Percentiles rank a stretch among this genome's conserved stretches.
Conservation (phyloP, 176 grass and related monocot species). For the Ananas comosus region DNA sequence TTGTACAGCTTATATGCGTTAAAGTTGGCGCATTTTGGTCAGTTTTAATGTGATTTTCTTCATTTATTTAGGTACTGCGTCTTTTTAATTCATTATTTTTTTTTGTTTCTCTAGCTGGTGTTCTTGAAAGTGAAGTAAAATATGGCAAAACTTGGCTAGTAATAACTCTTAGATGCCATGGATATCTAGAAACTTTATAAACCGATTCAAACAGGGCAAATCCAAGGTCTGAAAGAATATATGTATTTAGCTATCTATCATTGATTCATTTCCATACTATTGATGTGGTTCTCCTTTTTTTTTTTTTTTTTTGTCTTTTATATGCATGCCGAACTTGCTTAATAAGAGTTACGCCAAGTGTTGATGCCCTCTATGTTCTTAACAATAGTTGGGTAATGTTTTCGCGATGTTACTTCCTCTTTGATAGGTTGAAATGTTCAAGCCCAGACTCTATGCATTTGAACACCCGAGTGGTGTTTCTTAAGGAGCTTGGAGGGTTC, state of each 20-base stretch:
- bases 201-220: not conserved
- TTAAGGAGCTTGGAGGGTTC: too few relatives aligned
- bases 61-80: not conserved
- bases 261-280: not conserved
- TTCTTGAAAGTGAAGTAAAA: not conserved
- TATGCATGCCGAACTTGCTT: too few relatives aligned
- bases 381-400: too few relatives aligned
- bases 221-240: not conserved
- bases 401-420: too few relatives aligned
- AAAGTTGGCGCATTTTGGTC: not conserved
- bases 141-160: too few relatives aligned
- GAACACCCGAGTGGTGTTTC: too few relatives aligned
- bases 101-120: not conserved
- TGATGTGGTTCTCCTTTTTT: not conserved
- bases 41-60: not conserved
- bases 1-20: not conserved
- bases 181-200: not conserved
- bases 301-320: not conserved
- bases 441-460: too few relatives aligned
- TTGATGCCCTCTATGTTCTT: too few relatives aligned
- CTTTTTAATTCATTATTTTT: not conserved
- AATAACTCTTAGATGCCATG: not conserved
- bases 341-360: too few relatives aligned
- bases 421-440: too few relatives aligned
- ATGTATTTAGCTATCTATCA: not conserved